Evolutionary conservation across 2,329 filamentous ascomycete species (phyloP), one percentile per base, ranked within the genome.

Genomic region (Rugonectria rugulosa): DNA sequence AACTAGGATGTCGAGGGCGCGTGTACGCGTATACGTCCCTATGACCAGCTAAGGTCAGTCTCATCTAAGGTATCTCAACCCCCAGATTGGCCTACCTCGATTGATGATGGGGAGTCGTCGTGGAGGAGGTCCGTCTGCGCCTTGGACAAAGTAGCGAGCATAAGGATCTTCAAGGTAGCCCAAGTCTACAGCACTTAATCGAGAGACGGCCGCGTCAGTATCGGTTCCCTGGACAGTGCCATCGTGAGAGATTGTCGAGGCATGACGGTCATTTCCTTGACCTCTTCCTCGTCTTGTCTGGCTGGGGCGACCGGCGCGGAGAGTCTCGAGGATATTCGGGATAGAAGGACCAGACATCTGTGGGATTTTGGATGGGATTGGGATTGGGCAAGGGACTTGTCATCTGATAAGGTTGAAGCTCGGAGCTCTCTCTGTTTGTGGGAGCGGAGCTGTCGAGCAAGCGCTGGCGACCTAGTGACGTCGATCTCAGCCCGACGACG

Each of bases 1-100:
- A 34, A 98, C 85, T 1, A 99, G 84, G 11, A 75, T 78, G 74
- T 99, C 92, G 60, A 99, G 87, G 20, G 90, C 91, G 5, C 83
- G 85, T 8, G 93, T 97, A 58, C 95, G 88, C 19, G 93, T 89
- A 69, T 97, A 98, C n/a, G 94, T 98, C 47, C 92, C 92, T 94
- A 26, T n/a, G 63, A 24, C 43, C 14, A 56, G 27, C 36, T 64
- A 36, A 67, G 64, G 50, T 53, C 42, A 52, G 45, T n/a, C 47
- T 60, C 37, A 23, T 32, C 45, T 34, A 27, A 42, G 29, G 32
- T 37, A 24, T 34, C 37, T 37, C 21, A 32, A 31, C 47, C 32
- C 9, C 11, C 38, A 24, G 36, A 38, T 32, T 20, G 21, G 63
- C 78, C 62, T 73, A 92, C 94, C 94, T 85, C 94, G 81, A 70